phyloP scores from a whole-genome alignment of 1,284 basidiomycete genomes.

The Cutaneotrichosporon sp. region DNA sequence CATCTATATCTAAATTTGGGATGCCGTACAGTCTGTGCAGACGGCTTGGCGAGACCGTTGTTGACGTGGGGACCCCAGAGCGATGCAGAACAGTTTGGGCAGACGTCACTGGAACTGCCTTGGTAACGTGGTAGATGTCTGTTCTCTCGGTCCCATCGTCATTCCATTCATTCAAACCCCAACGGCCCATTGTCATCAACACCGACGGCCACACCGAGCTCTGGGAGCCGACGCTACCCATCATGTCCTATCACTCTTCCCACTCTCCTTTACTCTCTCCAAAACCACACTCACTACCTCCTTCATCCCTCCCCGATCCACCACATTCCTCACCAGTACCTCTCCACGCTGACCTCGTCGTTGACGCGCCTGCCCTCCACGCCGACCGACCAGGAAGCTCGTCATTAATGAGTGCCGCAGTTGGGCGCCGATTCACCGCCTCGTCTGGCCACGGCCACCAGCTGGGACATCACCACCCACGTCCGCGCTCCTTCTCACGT shows the following conservation, averaged over 20 bases:
- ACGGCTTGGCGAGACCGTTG: not conserved
- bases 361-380: not conserved
- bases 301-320: not conserved
- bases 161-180: not conserved
- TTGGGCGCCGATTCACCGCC: not conserved
- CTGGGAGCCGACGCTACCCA: not conserved
- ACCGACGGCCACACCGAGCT: not conserved
- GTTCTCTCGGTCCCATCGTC: not conserved
- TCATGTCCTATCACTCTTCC: not conserved
- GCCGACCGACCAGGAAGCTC: not conserved
- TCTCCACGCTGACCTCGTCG: not conserved
- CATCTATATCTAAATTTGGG: not conserved
- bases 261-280: slow-evolving; percentile 1
- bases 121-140: not conserved
- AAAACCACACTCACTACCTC: not conserved
- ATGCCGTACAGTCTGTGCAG: not conserved
- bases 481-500: not conserved
- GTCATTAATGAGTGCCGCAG: not conserved
- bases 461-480: not conserved
- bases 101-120: not conserved
- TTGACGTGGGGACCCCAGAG: not conserved
- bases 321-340: not conserved
- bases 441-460: not conserved
- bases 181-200: not conserved
- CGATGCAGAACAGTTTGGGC: not conserved